Evolutionary conservation across 371 early-diverging fungal genomes (phyloP).

Genomic region (Chytridium lagenaria): DNA sequence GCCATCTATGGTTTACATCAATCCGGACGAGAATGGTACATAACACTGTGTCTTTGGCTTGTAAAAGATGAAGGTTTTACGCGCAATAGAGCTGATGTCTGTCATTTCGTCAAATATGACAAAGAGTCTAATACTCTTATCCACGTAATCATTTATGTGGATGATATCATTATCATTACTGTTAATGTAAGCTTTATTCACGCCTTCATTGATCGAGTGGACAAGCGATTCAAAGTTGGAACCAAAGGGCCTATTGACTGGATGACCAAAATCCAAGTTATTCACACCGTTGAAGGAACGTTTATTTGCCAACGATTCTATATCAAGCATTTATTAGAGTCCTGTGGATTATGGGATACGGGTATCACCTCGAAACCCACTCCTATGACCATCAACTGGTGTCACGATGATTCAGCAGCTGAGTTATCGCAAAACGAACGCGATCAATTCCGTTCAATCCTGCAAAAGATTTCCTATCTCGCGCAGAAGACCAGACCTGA

Average conservation of each 20-base stretch:
- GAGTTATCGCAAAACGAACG: too few relatives aligned
- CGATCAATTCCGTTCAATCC: too few relatives aligned
- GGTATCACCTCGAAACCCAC: slow-evolving; percentile 18
- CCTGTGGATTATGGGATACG: slow-evolving; percentile 8
- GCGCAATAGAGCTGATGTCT: slow-evolving; percentile 18
- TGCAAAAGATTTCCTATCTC: too few relatives aligned
- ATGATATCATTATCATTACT: slow-evolving; percentile 24
- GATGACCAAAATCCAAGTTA: slow-evolving; percentile 14
- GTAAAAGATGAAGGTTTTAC: slow-evolving; percentile 13
- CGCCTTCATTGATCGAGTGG: background rate
- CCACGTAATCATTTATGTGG: slow-evolving; percentile 16
- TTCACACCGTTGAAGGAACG: background rate
- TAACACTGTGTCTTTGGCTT: background rate
- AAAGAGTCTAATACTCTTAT: background rate
- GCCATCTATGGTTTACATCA: slow-evolving; percentile 31
- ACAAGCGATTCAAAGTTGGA: slow-evolving; percentile 8
- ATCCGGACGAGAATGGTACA: slow-evolving; percentile 24
- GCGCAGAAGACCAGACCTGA: too few relatives aligned
- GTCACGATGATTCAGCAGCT: too few relatives aligned
- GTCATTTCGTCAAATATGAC: slow-evolving; percentile 9
- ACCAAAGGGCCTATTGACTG: background rate
- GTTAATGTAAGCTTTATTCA: background rate
- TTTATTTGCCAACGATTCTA: slow-evolving; percentile 20
- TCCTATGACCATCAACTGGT: slow-evolving; percentile 28
- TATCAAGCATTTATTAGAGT: slow-evolving; percentile 13